A percentile compares a stretch with the other conserved stretches of the same genome.
Evolutionary conservation across 768 basidiomycete genomes (phyloP).

Genomic region (Pisolithus sp.): DNA sequence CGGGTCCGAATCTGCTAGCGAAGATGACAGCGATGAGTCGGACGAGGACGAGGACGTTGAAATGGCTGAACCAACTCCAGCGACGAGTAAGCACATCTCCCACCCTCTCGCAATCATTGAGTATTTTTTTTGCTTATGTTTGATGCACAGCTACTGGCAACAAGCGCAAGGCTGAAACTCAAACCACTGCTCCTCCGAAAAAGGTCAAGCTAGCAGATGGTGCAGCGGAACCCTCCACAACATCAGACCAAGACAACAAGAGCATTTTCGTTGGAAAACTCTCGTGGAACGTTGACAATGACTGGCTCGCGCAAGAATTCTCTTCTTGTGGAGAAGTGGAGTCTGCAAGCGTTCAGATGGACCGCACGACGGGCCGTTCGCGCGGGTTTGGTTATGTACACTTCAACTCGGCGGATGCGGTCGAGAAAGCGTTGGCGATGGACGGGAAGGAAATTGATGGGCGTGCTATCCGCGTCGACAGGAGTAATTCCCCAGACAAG

Average conservation of each 20-base stretch:
- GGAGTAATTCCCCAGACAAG: slow-evolving; percentile 58
- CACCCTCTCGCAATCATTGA: neutral
- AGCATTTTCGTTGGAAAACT: slow-evolving; percentile 89
- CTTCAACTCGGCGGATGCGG: slow-evolving; percentile 62
- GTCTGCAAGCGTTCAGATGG: slow-evolving; percentile 83
- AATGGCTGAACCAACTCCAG: slow-evolving; percentile 44
- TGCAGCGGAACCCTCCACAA: slow-evolving; percentile 27
- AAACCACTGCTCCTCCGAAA: slow-evolving; percentile 57
- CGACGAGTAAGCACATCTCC: slow-evolving; percentile 30
- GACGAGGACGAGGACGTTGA: slow-evolving; percentile 46
- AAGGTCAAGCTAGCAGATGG: slow-evolving; percentile 73
- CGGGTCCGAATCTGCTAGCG: neutral
- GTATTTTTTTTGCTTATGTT: slow-evolving; percentile 1
- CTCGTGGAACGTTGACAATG: slow-evolving; percentile 96
- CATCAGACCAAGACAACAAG: slow-evolving; percentile 42
- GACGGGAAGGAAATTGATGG: slow-evolving; percentile 91
- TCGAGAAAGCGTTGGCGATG: slow-evolving; percentile 74
- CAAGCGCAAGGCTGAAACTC: slow-evolving; percentile 80
- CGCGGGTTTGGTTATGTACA: slow-evolving; percentile 83
- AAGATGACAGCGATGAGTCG: neutral
- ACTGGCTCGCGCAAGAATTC: slow-evolving; percentile 90
- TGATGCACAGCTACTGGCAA: slow-evolving; percentile 21
- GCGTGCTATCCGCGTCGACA: slow-evolving; percentile 81
- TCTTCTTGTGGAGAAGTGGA: slow-evolving; percentile 82
- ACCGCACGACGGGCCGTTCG: slow-evolving; percentile 74